Percentiles rank a stretch among this genome's conserved stretches.
Conservation (phyloP, 805 yeast species). For the Tetrapisispora phaffii region DNA sequence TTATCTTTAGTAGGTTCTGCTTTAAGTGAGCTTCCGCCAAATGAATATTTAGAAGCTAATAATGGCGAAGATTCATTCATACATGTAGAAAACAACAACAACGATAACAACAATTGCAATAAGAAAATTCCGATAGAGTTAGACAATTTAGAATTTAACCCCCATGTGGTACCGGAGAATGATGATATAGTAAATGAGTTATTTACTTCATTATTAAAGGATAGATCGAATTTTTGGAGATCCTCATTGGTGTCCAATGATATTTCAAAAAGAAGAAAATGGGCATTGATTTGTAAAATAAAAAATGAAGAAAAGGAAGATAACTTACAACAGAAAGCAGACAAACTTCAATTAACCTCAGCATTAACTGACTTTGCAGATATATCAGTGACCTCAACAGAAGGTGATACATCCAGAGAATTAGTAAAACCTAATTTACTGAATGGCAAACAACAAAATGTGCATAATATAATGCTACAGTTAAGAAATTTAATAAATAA, state of each 20-base stretch:
- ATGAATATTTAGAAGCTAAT: background rate
- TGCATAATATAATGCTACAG: background rate
- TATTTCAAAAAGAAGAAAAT: constrained; percentile 21
- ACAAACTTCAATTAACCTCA: background rate
- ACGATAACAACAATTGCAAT: background rate
- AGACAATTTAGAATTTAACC: constrained; percentile 3
- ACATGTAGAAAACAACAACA: background rate
- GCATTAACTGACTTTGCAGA: background rate
- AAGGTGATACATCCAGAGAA: background rate
- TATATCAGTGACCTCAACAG: background rate
- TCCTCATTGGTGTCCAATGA: constrained; percentile 18
- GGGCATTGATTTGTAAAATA: constrained; percentile 24
- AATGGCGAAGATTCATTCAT: background rate
- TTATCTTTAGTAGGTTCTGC: constrained; percentile 16
- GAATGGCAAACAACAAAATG: background rate
- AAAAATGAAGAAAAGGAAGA: constrained; percentile 9
- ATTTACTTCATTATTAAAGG: constrained; percentile 16
- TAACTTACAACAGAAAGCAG: background rate
- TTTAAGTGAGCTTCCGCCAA: background rate
- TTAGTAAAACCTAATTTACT: background rate
- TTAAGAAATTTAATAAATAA: background rate
- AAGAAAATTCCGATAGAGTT: background rate
- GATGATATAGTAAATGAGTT: constrained; percentile 12
- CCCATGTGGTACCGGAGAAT: constrained; percentile 13
- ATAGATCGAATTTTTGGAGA: constrained; percentile 22